Conservation (phyloP, 228 moss, liverwort and hornwort species). For the Sphagnum magellanicum region DNA sequence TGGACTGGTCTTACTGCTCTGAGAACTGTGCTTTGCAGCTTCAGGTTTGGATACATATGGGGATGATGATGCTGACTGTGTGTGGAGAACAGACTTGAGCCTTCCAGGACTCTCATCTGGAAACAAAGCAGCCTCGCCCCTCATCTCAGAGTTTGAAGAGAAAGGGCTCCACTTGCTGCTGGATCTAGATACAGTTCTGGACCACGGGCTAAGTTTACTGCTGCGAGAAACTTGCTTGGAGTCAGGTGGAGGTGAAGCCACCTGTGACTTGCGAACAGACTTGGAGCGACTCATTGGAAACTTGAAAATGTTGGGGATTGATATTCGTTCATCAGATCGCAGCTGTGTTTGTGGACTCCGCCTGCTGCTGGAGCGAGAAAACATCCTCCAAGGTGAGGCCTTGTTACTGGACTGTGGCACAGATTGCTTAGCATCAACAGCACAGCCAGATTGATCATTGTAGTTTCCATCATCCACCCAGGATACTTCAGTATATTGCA, state of each 20-base stretch:
- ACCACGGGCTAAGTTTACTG: slow-evolving; percentile 21
- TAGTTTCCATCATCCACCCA: slow-evolving; percentile 7
- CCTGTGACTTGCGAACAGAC: slow-evolving; percentile 10
- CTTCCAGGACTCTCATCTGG: too few relatives aligned
- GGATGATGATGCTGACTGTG: too few relatives aligned
- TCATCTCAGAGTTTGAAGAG: slow-evolving; percentile 8
- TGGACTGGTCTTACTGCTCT: too few relatives aligned
- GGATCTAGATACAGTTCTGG: slow-evolving; percentile 14
- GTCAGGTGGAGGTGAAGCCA: slow-evolving; percentile 8
- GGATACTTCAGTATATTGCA: neutral
- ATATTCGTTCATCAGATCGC: slow-evolving; percentile 8
- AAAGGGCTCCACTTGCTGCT: slow-evolving; percentile 26
- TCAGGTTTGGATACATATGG: too few relatives aligned
- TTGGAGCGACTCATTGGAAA: slow-evolving; percentile 11
- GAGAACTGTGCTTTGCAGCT: too few relatives aligned
- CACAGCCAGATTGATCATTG: slow-evolving; percentile 8
- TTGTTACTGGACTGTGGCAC: slow-evolving; percentile 16
- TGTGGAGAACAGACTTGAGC: too few relatives aligned
- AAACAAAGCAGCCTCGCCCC: neutral
- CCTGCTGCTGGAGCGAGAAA: slow-evolving; percentile 16
- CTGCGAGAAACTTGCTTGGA: slow-evolving; percentile 1
- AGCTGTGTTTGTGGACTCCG: slow-evolving; percentile 8
- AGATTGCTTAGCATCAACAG: slow-evolving; percentile 10
- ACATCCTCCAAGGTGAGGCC: slow-evolving; percentile 29
- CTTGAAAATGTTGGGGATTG: neutral